Evolutionary conservation across 805 yeast genomes (phyloP).

Genomic region (Starmerella sirachaensis): DNA sequence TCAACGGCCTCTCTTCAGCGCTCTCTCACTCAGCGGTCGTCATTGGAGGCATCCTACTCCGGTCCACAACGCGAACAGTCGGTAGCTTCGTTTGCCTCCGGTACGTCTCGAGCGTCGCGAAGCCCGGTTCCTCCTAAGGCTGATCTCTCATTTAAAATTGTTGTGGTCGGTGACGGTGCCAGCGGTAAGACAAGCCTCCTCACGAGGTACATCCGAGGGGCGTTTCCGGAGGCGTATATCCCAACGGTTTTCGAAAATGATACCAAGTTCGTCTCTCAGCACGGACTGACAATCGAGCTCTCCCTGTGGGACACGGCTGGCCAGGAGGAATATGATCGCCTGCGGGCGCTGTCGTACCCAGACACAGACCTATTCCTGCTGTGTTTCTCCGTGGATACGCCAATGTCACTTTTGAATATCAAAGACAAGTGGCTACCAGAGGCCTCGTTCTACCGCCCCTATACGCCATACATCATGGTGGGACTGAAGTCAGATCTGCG

Average conservation of each 20-base stretch:
- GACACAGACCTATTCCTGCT: conserved; percentile 83
- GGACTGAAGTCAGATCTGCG: conserved; percentile 87
- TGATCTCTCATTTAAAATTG: conserved; percentile 41
- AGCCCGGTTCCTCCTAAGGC: too few species aligned
- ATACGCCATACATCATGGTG: conserved; percentile 80
- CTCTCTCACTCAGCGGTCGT: conserved; percentile 9
- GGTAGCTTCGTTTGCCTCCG: not conserved
- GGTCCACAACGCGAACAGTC: conserved; percentile 2
- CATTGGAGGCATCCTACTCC: conserved; percentile 2
- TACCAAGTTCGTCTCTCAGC: conserved; percentile 87
- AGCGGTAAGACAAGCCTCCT: conserved; percentile 91
- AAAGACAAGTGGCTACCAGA: conserved; percentile 94
- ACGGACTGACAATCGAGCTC: conserved; percentile 80
- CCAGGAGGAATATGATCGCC: conserved; percentile 92
- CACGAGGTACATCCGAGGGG: conserved; percentile 72
- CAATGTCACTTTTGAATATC: conserved; percentile 84
- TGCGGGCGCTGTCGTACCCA: conserved; percentile 82
- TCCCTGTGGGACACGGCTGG: conserved; percentile 98
- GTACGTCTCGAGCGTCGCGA: not conserved
- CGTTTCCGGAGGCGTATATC: conserved; percentile 84
- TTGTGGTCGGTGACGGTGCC: conserved; percentile 95
- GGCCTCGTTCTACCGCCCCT: conserved; percentile 84
- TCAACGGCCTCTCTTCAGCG: conserved; percentile 11
- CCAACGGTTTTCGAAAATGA: conserved; percentile 96
- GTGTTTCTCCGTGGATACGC: conserved; percentile 80